These are phyloP conservation scores for Hyaloscypha variabilis DNA, from an alignment of 495 filamentous ascomycete genomes.

Conservation along the genomic window DNA sequence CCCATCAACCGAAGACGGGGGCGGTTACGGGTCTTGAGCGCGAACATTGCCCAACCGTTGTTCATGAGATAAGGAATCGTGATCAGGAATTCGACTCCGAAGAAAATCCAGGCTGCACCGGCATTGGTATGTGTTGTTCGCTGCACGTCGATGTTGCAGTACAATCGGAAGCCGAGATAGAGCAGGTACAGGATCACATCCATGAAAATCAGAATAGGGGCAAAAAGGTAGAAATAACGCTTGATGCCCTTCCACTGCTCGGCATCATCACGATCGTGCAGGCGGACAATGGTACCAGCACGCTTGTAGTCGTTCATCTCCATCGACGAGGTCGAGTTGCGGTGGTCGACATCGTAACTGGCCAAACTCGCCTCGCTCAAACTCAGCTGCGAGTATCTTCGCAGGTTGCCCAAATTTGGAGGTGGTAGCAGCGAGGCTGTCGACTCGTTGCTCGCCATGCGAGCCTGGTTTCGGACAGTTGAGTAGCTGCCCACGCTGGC, in stretches of 20 bases:
- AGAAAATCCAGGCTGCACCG: conserved; percentile 45
- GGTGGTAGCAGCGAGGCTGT: neutral
- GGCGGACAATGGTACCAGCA: conserved; percentile 38
- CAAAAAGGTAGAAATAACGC: conserved; percentile 40
- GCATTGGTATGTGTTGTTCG: conserved; percentile 31
- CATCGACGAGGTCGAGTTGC: conserved; percentile 6
- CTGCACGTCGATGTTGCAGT: conserved; percentile 43
- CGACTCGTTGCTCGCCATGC: neutral
- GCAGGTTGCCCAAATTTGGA: neutral
- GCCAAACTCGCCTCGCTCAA: conserved; percentile 11
- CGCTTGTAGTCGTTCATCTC: conserved; percentile 38
- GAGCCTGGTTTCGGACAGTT: neutral
- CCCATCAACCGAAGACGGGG: conserved; percentile 44
- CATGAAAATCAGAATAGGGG: conserved; percentile 41
- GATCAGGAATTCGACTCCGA: conserved; percentile 42
- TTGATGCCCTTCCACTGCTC: conserved; percentile 48
- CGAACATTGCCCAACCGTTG: conserved; percentile 46
- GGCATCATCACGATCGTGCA: conserved; percentile 44
- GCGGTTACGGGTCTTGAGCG: conserved; percentile 41
- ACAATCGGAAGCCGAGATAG: conserved; percentile 44
- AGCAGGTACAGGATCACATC: conserved; percentile 41
- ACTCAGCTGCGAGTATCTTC: neutral
- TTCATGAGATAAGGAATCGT: conserved; percentile 45
- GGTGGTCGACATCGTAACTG: conserved; percentile 4
- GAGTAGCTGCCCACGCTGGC: conserved; percentile 2